Percentiles rank a stretch among this genome's conserved stretches.
These are phyloP conservation scores for Skeletonema marinoi DNA, from an alignment of 108 stramenopile genomes.

Conservation along the genomic window DNA sequence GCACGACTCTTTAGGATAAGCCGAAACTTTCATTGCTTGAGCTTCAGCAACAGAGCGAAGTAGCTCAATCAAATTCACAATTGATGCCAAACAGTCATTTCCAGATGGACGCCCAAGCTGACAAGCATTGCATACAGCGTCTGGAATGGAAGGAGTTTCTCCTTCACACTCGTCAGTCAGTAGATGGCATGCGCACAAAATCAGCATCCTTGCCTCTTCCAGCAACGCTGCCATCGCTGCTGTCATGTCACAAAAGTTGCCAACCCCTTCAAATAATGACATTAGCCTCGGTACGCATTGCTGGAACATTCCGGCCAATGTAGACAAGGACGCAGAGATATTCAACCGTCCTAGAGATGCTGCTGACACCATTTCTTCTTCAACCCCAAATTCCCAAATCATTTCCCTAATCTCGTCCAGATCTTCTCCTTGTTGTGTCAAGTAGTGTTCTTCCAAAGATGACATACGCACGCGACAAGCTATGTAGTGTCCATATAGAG, in stretches of 20 bases:
- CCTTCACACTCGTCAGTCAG: conserved; percentile 83
- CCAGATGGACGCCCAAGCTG: neutral
- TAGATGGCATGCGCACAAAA: conserved; percentile 69
- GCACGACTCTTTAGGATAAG: conserved; percentile 54
- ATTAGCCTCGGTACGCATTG: conserved; percentile 60
- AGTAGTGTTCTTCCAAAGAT: conserved; percentile 73
- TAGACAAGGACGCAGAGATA: conserved; percentile 53
- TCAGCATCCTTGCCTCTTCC: conserved; percentile 81
- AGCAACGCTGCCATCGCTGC: conserved; percentile 75
- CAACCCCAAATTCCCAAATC: conserved; percentile 64
- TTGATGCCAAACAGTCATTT: conserved; percentile 38
- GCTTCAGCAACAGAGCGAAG: conserved; percentile 67
- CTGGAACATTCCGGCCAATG: conserved; percentile 60
- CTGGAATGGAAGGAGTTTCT: conserved; percentile 78
- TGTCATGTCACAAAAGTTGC: conserved; percentile 40
- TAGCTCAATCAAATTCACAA: conserved; percentile 54
- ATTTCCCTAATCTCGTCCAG: conserved; percentile 85
- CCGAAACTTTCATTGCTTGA: conserved; percentile 68
- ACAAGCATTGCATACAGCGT: conserved; percentile 60
- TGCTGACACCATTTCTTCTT: conserved; percentile 80
- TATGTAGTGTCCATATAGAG: conserved; percentile 70
- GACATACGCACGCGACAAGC: conserved; percentile 72
- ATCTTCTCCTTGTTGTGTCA: conserved; percentile 62
- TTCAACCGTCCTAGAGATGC: conserved; percentile 73
- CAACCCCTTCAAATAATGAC: conserved; percentile 52